Evolutionary conservation across 1,284 basidiomycete genomes (phyloP).

Genomic region (Volvariella volvacea): DNA sequence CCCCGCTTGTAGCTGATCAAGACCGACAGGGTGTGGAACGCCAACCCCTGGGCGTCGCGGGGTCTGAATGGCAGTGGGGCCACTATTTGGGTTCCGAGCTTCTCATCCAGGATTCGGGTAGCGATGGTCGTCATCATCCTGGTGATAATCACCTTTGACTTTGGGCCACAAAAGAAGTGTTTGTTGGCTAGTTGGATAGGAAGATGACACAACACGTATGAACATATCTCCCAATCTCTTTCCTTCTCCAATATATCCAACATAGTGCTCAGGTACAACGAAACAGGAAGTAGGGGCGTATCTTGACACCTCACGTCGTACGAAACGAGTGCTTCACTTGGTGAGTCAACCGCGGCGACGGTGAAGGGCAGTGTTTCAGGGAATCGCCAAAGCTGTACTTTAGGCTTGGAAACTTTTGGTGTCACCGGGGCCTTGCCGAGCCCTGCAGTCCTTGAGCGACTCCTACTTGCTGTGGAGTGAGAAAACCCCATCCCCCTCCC

Average conservation of each 20-base stretch:
- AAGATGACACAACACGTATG: constrained; percentile 88
- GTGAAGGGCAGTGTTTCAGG: constrained; percentile 75
- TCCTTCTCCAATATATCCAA: constrained; percentile 70
- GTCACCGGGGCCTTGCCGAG: constrained; percentile 10
- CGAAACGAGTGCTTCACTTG: constrained; percentile 69
- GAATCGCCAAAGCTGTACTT: constrained; percentile 67
- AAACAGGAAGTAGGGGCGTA: constrained; percentile 66
- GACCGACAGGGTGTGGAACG: constrained; percentile 85
- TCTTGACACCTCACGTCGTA: constrained; percentile 56
- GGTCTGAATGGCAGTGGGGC: constrained; percentile 62
- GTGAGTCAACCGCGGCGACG: constrained; percentile 54
- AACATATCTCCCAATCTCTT: constrained; percentile 90
- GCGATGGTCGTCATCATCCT: constrained; percentile 69
- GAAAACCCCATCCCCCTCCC: constrained; percentile 44
- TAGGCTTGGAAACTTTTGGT: constrained; percentile 21
- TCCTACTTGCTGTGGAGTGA: constrained; percentile 55
- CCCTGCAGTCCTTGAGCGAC: constrained; percentile 52
- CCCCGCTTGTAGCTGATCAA: constrained; percentile 84
- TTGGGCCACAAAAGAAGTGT: constrained; percentile 92
- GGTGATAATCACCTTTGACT: constrained; percentile 61
- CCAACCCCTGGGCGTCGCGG: constrained; percentile 83
- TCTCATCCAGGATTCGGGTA: constrained; percentile 55
- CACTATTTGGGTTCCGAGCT: constrained; percentile 54
- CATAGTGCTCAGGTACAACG: constrained; percentile 68
- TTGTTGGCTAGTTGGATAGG: constrained; percentile 93